Conservation (phyloP, 257 asterid genomes). For the Ajuga chamaepitys region DNA sequence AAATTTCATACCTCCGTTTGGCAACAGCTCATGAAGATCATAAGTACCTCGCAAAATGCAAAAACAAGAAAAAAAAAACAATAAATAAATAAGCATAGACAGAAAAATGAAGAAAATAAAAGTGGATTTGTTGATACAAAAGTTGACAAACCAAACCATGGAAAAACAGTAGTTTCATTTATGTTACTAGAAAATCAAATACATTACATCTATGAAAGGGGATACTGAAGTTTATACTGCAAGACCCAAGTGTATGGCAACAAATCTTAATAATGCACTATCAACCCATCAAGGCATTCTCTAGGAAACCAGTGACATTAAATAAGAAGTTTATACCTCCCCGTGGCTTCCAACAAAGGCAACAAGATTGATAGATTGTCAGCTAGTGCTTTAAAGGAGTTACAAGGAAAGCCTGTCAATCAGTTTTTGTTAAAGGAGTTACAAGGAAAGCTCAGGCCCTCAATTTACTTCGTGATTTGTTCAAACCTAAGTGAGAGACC, state of each 20-base stretch:
- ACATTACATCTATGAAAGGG: neutral
- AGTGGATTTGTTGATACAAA: too few species aligned
- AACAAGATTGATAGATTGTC: conserved; percentile 68
- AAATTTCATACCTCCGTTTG: too few species aligned
- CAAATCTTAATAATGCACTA: neutral
- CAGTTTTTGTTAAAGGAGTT: conserved; percentile 1
- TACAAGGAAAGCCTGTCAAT: conserved; percentile 71
- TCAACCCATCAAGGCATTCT: neutral
- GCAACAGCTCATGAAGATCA: too few species aligned
- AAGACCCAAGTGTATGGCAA: neutral
- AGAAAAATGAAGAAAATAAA: too few species aligned
- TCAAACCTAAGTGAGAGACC: conserved; percentile 91
- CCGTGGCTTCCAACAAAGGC: conserved; percentile 91
- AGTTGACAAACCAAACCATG: too few species aligned
- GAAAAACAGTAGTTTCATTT: too few species aligned
- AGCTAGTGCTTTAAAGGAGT: conserved; percentile 83
- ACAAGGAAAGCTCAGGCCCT: conserved; percentile 15
- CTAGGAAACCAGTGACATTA: conserved; percentile 7
- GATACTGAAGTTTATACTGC: too few species aligned
- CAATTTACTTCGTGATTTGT: neutral
- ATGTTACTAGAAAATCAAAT: too few species aligned
- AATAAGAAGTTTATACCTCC: conserved; percentile 48
- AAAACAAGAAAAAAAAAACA: too few species aligned
- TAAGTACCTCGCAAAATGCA: too few species aligned
- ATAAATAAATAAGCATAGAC: too few species aligned